Conservation (phyloP, 2,329 filamentous ascomycete species). For the Colletotrichum endophyticum region DNA sequence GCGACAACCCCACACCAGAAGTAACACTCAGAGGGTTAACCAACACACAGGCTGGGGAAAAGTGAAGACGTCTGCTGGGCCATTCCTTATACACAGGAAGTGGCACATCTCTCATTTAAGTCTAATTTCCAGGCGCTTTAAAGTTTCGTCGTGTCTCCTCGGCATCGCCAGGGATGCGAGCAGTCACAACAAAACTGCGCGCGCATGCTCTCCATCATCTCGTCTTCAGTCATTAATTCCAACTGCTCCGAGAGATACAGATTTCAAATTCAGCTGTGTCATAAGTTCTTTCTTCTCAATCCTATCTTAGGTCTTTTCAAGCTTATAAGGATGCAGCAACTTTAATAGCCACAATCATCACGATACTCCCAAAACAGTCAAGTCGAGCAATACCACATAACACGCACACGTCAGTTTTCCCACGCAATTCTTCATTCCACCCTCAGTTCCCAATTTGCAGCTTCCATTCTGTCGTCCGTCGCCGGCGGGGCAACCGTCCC, state of each 20-base stretch:
- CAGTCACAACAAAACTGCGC: neutral
- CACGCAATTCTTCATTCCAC: neutral
- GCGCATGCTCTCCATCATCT: neutral
- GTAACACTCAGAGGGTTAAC: neutral
- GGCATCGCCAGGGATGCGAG: neutral
- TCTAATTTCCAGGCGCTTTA: neutral
- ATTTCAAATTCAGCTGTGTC: neutral
- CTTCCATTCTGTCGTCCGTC: neutral
- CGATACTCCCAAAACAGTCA: neutral
- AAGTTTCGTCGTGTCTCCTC: neutral
- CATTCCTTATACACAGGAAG: neutral
- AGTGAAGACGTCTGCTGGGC: neutral
- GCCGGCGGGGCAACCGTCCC: neutral
- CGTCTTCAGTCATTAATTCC: neutral
- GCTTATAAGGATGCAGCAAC: neutral
- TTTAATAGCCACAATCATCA: neutral
- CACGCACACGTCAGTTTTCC: neutral
- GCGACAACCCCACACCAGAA: neutral
- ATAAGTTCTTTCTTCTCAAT: neutral
- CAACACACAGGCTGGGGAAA: neutral
- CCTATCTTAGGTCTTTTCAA: neutral
- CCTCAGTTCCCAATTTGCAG: neutral
- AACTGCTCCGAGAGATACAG: neutral
- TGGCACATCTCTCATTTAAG: neutral
- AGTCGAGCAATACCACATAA: neutral